phyloP scores from a whole-genome alignment of 2,329 filamentous ascomycete genomes.

The Phoma sp. region DNA sequence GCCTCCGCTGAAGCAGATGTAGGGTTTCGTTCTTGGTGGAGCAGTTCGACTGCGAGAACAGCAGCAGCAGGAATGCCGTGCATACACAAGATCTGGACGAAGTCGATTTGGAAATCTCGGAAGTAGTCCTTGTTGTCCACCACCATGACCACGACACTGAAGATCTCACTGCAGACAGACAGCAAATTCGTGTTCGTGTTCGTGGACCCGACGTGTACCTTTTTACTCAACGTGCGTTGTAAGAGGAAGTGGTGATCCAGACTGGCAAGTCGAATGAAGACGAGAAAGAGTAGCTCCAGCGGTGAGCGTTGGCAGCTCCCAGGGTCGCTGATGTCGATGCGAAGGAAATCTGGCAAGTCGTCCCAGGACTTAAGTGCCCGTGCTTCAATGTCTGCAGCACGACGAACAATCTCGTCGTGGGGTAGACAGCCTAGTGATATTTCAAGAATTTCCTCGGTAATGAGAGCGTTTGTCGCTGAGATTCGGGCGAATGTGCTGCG shows the following conservation, averaged over 20 bases:
- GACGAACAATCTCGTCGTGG: conserved; percentile 48
- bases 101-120: conserved; percentile 53
- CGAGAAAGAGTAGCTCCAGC: conserved; percentile 56
- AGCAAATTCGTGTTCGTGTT: conserved; percentile 39
- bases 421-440: conserved; percentile 56
- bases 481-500: conserved; percentile 57
- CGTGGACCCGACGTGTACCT: conserved; percentile 39
- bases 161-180: conserved; percentile 47
- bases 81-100: conserved; percentile 48
- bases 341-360: conserved; percentile 38
- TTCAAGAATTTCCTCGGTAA: conserved; percentile 67
- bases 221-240: conserved; percentile 63
- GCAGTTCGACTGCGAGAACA: conserved; percentile 53
- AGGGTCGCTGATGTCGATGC: conserved; percentile 24
- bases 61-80: conserved; percentile 54
- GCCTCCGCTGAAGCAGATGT: conserved; percentile 28
- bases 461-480: conserved; percentile 55
- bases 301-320: conserved; percentile 30
- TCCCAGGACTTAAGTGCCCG: conserved; percentile 30
- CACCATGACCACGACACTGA: conserved; percentile 48
- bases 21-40: conserved; percentile 51
- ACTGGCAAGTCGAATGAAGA: conserved; percentile 56
- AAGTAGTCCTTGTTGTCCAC: conserved; percentile 51
- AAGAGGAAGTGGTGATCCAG: conserved; percentile 67
- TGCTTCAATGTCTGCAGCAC: conserved; percentile 43